A percentile compares a stretch with the other conserved stretches of the same genome.
These are phyloP conservation scores for Phanerochaete sordida DNA, from an alignment of 768 basidiomycete genomes.

Conservation along the genomic window DNA sequence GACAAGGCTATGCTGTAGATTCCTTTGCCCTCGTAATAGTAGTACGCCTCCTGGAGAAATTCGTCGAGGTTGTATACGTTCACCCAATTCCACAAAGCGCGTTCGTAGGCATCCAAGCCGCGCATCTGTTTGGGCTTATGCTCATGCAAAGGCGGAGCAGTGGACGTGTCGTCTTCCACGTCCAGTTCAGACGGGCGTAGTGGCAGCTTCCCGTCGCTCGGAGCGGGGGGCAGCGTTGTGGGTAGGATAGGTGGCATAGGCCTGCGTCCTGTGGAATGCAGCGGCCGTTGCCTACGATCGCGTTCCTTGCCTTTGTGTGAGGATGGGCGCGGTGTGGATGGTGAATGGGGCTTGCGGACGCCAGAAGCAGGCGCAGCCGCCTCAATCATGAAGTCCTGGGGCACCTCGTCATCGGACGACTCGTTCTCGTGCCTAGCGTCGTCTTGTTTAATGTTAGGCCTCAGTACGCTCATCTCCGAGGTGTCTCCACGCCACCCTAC, in stretches of 20 bases:
- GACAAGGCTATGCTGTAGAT: conserved; percentile 93
- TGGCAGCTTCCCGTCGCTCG: conserved; percentile 46
- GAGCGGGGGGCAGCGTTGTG: conserved; percentile 27
- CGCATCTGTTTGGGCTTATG: conserved; percentile 46
- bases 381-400: conserved; percentile 85
- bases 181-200: conserved; percentile 66
- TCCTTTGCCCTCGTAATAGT: conserved; percentile 96
- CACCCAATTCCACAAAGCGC: conserved; percentile 98
- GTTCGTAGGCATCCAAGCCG: conserved; percentile 81
- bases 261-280: conserved; percentile 43
- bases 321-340: conserved; percentile 15
- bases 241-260: conserved; percentile 37
- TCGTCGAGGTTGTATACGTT: conserved; percentile 97
- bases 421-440: conserved; percentile 59
- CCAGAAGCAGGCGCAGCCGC: conserved; percentile 40
- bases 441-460: conserved; percentile 70
- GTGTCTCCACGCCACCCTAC: conserved; percentile 57
- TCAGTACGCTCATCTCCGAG: conserved; percentile 54
- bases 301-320: conserved; percentile 36
- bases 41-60: conserved; percentile 93
- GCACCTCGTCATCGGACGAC: conserved; percentile 79
- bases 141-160: conserved; percentile 17
- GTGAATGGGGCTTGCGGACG: conserved; percentile 21
- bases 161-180: conserved; percentile 26
- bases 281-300: conserved; percentile 35